Evolutionary conservation across 2,329 filamentous ascomycete genomes (phyloP).

Genomic region (Fusarium floridanum): DNA sequence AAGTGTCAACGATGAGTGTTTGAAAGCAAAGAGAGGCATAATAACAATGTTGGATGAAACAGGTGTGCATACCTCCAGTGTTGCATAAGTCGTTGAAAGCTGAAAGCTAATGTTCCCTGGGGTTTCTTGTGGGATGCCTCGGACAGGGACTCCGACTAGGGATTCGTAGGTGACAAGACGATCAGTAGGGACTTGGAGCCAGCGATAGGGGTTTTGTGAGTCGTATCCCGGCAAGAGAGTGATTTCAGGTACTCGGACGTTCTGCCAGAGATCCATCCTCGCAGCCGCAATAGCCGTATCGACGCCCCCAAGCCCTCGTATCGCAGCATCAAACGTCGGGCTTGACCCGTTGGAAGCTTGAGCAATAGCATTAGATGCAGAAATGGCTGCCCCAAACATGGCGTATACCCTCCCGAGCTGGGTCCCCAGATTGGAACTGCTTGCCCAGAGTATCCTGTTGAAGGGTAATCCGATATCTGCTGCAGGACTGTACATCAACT

Average conservation of each 20-base stretch:
- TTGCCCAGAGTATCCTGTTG: background rate
- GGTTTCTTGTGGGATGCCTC: background rate
- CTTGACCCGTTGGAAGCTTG: background rate
- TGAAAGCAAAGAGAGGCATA: background rate
- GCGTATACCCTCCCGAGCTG: background rate
- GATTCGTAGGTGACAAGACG: background rate
- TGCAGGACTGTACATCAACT: background rate
- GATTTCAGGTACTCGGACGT: background rate
- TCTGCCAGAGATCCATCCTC: background rate
- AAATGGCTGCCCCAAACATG: background rate
- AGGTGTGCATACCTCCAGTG: background rate
- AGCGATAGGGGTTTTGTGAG: background rate
- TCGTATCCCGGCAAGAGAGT: background rate
- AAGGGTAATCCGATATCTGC: background rate
- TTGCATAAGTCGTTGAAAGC: background rate
- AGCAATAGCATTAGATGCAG: background rate
- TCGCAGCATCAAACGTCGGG: background rate
- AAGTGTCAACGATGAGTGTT: background rate
- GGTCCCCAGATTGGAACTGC: background rate
- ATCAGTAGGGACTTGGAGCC: background rate
- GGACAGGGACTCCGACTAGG: background rate
- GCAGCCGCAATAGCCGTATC: background rate
- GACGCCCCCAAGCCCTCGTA: background rate
- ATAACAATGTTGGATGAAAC: background rate
- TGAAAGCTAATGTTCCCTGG: background rate